These are phyloP conservation scores for Penicillium soppii DNA, from an alignment of 495 filamentous ascomycete genomes.

Conservation along the genomic window DNA sequence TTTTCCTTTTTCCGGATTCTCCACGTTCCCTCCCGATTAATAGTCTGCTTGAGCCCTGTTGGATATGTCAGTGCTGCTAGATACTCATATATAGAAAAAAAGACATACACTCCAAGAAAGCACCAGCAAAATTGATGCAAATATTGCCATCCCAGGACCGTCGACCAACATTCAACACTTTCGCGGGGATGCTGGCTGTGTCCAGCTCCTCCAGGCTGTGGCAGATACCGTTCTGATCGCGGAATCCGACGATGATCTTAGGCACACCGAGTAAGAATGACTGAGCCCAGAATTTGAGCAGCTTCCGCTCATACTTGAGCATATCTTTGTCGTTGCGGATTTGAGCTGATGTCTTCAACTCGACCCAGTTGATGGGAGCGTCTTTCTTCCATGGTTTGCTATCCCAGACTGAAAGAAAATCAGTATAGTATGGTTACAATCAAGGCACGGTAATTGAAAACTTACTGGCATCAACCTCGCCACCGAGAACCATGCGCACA, in stretches of 20 bases:
- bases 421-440: background rate
- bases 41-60: slow-evolving; percentile 63
- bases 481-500: slow-evolving; percentile 72
- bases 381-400: slow-evolving; percentile 64
- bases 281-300: slow-evolving; percentile 95
- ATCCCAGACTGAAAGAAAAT: slow-evolving; percentile 67
- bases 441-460: slow-evolving; percentile 3
- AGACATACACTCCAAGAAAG: slow-evolving; percentile 69
- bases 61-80: slow-evolving; percentile 1
- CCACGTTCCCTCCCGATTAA: slow-evolving; percentile 77
- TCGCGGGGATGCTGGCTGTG: slow-evolving; percentile 71
- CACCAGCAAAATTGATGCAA: slow-evolving; percentile 83
- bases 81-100: background rate
- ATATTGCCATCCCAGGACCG: slow-evolving; percentile 82
- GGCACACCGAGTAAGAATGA: slow-evolving; percentile 92
- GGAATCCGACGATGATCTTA: slow-evolving; percentile 87
- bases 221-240: slow-evolving; percentile 71
- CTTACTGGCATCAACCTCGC: slow-evolving; percentile 89
- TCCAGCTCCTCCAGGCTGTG: slow-evolving; percentile 70
- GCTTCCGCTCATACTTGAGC: slow-evolving; percentile 79
- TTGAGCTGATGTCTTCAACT: slow-evolving; percentile 86
- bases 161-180: slow-evolving; percentile 62
- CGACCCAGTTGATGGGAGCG: slow-evolving; percentile 81
- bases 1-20: slow-evolving; percentile 64
- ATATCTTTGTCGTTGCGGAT: slow-evolving; percentile 62